Evolutionary conservation across 805 yeast genomes (phyloP).

Genomic region (Hanseniaspora opuntiae): DNA sequence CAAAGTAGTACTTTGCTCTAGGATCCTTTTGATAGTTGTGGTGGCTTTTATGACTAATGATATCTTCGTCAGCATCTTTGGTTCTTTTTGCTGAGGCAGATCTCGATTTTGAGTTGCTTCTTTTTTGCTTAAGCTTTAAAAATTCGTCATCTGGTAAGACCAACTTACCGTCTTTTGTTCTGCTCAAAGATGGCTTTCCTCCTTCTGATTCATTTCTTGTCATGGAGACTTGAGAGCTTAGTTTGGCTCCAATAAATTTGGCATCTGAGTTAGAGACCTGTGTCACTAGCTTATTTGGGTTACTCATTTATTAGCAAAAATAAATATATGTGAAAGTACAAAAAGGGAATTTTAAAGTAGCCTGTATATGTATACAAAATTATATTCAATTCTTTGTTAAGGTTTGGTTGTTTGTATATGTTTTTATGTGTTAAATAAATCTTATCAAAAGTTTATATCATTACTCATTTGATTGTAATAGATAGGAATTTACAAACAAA

Average conservation of each 20-base stretch:
- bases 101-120: not conserved
- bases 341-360: too few relatives aligned
- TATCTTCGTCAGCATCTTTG: not conserved
- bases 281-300: constrained; percentile 8
- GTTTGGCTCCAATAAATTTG: constrained; percentile 9
- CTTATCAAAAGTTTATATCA: too few relatives aligned
- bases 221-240: constrained; percentile 11
- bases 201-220: constrained; percentile 7
- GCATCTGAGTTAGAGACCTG: constrained; percentile 8
- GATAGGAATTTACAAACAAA: too few relatives aligned
- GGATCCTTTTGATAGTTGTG: constrained; percentile 4
- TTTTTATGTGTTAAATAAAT: too few relatives aligned
- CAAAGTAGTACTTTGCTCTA: constrained; percentile 10
- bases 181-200: not conserved
- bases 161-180: constrained; percentile 10
- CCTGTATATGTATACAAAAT: too few relatives aligned
- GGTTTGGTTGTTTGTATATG: not conserved
- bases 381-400: not conserved
- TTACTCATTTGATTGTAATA: too few relatives aligned
- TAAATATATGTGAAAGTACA: too few relatives aligned
- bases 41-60: not conserved
- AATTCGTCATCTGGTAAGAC: constrained; percentile 10
- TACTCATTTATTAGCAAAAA: not conserved
- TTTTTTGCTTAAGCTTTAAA: not conserved
- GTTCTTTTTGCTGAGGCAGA: not conserved